Conservation (phyloP, 2,329 filamentous ascomycete species). For the Monilinia laxa region DNA sequence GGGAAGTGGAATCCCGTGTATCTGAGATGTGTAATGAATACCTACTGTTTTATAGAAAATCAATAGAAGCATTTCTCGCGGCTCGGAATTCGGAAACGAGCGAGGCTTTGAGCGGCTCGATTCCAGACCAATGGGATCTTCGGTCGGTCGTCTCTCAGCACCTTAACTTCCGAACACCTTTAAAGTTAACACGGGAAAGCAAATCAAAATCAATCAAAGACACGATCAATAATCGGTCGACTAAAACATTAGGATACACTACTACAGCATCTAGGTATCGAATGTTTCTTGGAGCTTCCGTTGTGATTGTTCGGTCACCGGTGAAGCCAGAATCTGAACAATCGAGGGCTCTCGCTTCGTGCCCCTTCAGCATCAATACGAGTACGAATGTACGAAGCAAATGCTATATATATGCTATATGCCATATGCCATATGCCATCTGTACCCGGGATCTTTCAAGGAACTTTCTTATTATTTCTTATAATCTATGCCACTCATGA, state of each 20-base stretch:
- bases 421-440: not conserved
- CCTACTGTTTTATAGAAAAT: not conserved
- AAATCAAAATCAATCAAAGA: too few species aligned
- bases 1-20: not conserved
- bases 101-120: not conserved
- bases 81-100: constrained; percentile 2
- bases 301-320: too few species aligned
- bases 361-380: not conserved
- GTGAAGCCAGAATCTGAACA: too few species aligned
- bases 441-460: too few species aligned
- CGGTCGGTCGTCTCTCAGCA: not conserved
- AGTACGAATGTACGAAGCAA: not conserved
- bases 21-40: not conserved
- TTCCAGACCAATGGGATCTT: constrained; percentile 4
- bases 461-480: not conserved
- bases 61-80: not conserved
- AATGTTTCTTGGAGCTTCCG: too few species aligned
- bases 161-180: not conserved
- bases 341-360: not conserved
- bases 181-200: not conserved
- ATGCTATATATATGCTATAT: too few species aligned
- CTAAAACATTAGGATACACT: too few species aligned
- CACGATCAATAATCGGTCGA: too few species aligned
- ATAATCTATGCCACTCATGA: too few species aligned
- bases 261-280: too few species aligned